Percentiles rank a stretch among this genome's conserved stretches.
These are phyloP conservation scores for Pseudocercospora pini-densiflorae DNA, from an alignment of 2,329 filamentous ascomycete genomes.

Conservation along the genomic window DNA sequence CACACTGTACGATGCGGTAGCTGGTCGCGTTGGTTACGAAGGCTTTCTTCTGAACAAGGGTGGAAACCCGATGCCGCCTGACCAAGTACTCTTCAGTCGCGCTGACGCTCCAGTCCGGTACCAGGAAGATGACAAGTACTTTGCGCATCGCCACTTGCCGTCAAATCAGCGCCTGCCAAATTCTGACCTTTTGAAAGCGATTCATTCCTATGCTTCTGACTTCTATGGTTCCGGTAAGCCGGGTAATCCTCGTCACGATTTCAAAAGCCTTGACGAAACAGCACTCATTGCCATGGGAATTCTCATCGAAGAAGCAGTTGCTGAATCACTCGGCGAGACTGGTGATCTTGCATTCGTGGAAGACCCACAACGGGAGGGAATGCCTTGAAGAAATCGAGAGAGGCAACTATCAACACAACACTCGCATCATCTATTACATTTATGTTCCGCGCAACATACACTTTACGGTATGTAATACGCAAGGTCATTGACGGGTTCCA, in stretches of 20 bases:
- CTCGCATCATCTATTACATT: neutral
- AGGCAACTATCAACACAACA: neutral
- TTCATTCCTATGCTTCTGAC: conserved; percentile 70
- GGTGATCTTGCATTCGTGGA: conserved; percentile 77
- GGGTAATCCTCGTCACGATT: conserved; percentile 42
- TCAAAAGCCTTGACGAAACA: conserved; percentile 75
- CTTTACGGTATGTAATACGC: conserved; percentile 1
- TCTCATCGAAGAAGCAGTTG: conserved; percentile 71
- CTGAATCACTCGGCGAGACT: conserved; percentile 63
- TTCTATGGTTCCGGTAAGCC: conserved; percentile 59
- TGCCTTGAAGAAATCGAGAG: neutral
- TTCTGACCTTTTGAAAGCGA: conserved; percentile 69
- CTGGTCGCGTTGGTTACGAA: conserved; percentile 56
- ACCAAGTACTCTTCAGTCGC: conserved; percentile 72
- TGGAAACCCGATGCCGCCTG: conserved; percentile 60
- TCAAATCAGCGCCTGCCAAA: conserved; percentile 61
- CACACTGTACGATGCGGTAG: conserved; percentile 74
- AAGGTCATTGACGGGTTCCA: neutral
- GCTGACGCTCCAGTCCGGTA: conserved; percentile 68
- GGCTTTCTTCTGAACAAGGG: conserved; percentile 49
- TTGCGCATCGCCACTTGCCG: conserved; percentile 63
- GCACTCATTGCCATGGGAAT: conserved; percentile 76
- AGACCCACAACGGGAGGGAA: conserved; percentile 1
- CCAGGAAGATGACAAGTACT: conserved; percentile 73
- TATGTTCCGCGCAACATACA: neutral